Conservation (phyloP, 179 eudicot species). For the Nepenthes alata region DNA sequence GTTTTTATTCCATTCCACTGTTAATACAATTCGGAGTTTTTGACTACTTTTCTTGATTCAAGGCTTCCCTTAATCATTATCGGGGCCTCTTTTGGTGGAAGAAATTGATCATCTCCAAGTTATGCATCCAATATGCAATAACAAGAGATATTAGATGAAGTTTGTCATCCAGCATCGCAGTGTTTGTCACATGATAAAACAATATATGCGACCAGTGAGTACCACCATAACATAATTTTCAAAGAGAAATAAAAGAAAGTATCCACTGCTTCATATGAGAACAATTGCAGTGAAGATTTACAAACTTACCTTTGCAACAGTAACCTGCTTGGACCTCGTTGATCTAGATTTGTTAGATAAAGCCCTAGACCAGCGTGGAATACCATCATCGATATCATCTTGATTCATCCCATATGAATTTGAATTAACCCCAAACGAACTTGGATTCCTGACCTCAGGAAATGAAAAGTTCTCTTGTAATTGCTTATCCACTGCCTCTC, state of each 20-base stretch:
- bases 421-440: conserved; percentile 19
- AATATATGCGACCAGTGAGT: too few species aligned
- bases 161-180: too few species aligned
- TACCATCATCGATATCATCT: conserved; percentile 63
- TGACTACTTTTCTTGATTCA: too few species aligned
- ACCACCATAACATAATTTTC: background rate
- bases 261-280: background rate
- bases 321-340: conserved; percentile 58
- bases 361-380: conserved; percentile 59
- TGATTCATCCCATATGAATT: conserved; percentile 15
- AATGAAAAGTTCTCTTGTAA: conserved; percentile 48
- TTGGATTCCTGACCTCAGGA: conserved; percentile 30
- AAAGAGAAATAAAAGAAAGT: background rate
- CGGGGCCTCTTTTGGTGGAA: too few species aligned
- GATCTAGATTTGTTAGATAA: conserved; percentile 63
- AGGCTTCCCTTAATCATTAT: too few species aligned
- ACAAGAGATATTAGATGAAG: too few species aligned
- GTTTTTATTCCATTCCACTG: too few species aligned
- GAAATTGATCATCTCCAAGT: too few species aligned
- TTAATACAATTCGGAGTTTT: too few species aligned
- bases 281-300: conserved; percentile 1
- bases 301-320: conserved; percentile 67
- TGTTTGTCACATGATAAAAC: too few species aligned
- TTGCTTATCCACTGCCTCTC: conserved; percentile 28
- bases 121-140: too few species aligned